Conservation (phyloP, 164 flowering plant species). For the Aristolochia contorta region DNA sequence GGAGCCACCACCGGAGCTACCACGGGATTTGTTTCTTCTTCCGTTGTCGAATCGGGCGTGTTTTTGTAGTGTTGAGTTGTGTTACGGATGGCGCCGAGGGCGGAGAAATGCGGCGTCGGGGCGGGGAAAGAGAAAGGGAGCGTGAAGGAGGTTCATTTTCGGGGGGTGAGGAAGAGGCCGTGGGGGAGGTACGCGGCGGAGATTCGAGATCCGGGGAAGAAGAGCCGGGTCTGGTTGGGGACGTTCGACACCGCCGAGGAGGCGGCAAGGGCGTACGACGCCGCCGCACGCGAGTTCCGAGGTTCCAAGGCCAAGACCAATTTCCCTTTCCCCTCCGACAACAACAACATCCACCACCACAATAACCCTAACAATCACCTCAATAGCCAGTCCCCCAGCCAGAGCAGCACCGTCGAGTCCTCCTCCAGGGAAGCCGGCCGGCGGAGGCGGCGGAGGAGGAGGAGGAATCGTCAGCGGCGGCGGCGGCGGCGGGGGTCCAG, state of each 20-base stretch:
- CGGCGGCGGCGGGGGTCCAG: not conserved
- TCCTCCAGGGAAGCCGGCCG: constrained; percentile 21
- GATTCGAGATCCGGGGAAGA: constrained; percentile 68
- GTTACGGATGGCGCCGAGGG: constrained; percentile 58
- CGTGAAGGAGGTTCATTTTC: constrained; percentile 38
- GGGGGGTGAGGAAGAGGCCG: constrained; percentile 74
- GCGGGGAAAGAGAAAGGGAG: not conserved
- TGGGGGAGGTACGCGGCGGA: constrained; percentile 87
- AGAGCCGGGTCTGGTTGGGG: constrained; percentile 74
- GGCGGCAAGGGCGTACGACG: constrained; percentile 64
- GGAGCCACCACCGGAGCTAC: too few species aligned
- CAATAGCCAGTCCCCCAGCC: constrained; percentile 42
- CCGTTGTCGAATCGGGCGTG: too few species aligned
- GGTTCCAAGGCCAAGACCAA: constrained; percentile 65
- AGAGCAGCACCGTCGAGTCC: constrained; percentile 65
- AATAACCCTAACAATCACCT: not conserved
- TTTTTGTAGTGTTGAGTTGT: too few species aligned
- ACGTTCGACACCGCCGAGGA: constrained; percentile 67
- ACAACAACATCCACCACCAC: not conserved
- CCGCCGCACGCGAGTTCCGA: constrained; percentile 63
- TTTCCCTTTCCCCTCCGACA: constrained; percentile 24
- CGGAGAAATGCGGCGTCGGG: constrained; percentile 6
- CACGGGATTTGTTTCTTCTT: too few species aligned
- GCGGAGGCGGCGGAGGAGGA: not conserved
- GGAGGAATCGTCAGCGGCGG: too few species aligned